Evolutionary conservation across 78 protist genomes (phyloP).

Genomic region (Dictyostelium intermedium): DNA sequence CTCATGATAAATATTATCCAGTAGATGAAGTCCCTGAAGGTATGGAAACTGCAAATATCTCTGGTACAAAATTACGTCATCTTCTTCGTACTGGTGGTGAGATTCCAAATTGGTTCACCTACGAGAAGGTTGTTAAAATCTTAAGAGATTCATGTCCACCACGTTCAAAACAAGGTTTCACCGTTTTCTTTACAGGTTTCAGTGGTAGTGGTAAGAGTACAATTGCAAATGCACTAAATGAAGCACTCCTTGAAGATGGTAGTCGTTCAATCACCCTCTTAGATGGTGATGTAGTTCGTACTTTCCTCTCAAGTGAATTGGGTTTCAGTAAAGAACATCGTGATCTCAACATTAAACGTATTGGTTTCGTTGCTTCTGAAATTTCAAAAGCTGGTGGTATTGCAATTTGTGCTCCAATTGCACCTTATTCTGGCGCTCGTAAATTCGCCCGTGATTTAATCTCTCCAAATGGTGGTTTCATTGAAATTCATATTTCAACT

Average conservation of each 20-base stretch:
- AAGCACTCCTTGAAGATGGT: conserved; percentile 32
- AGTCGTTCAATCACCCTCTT: conserved; percentile 56
- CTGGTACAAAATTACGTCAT: conserved; percentile 85
- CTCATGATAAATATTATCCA: conserved; percentile 70
- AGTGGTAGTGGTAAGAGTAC: conserved; percentile 78
- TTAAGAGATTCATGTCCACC: conserved; percentile 86
- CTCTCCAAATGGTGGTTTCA: conserved; percentile 36
- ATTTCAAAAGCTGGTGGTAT: conserved; percentile 73
- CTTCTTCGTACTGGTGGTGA: conserved; percentile 89
- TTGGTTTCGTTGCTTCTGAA: conserved; percentile 80
- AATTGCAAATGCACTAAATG: conserved; percentile 77
- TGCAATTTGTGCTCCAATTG: conserved; percentile 83
- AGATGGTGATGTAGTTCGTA: conserved; percentile 74
- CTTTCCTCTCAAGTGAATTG: conserved; percentile 64
- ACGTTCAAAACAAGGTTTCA: conserved; percentile 65
- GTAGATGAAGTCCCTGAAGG: conserved; percentile 88
- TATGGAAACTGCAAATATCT: conserved; percentile 86
- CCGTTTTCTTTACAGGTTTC: conserved; percentile 81
- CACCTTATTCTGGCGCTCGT: conserved; percentile 69
- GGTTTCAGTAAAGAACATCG: conserved; percentile 75
- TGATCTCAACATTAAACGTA: conserved; percentile 69
- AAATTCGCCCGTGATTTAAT: conserved; percentile 19
- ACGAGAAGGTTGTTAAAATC: conserved; percentile 91
- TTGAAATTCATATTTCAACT: conserved; percentile 72
- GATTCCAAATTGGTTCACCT: conserved; percentile 97